Conservation (phyloP, 352 stramenopile genomes). For the Phytophthora nicotianae region DNA sequence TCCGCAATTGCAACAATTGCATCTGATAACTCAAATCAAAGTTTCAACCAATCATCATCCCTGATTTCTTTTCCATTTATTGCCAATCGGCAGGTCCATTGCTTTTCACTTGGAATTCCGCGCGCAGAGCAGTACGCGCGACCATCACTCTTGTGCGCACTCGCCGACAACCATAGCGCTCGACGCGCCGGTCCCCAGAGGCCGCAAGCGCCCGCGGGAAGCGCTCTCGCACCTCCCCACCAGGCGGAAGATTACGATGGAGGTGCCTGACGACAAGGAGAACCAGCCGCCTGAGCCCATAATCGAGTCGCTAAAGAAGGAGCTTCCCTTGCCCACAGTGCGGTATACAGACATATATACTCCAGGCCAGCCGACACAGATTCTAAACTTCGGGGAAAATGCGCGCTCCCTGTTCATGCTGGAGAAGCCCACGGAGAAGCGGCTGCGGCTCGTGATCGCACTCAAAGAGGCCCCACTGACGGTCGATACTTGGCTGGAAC, state of each 20-base stretch:
- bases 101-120: constrained; percentile 6
- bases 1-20: not conserved
- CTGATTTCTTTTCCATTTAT: not conserved
- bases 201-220: constrained; percentile 44
- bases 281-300: constrained; percentile 36
- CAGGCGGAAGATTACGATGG: constrained; percentile 38
- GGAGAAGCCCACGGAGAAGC: constrained; percentile 47
- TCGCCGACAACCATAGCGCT: constrained; percentile 18
- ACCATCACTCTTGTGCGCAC: constrained; percentile 22
- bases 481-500: constrained; percentile 54
- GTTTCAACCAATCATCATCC: constrained; percentile 3
- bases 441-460: constrained; percentile 49
- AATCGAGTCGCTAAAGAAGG: constrained; percentile 17
- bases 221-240: constrained; percentile 24
- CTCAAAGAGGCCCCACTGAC: constrained; percentile 54
- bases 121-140: constrained; percentile 1
- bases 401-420: constrained; percentile 66
- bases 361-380: constrained; percentile 13
- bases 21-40: not conserved
- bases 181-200: constrained; percentile 14
- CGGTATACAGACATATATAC: constrained; percentile 15
- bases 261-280: constrained; percentile 44
- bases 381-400: constrained; percentile 68
- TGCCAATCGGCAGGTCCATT: constrained; percentile 3
- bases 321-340: constrained; percentile 25